phyloP scores from a whole-genome alignment of 768 basidiomycete genomes.

The Boletellus sp. region DNA sequence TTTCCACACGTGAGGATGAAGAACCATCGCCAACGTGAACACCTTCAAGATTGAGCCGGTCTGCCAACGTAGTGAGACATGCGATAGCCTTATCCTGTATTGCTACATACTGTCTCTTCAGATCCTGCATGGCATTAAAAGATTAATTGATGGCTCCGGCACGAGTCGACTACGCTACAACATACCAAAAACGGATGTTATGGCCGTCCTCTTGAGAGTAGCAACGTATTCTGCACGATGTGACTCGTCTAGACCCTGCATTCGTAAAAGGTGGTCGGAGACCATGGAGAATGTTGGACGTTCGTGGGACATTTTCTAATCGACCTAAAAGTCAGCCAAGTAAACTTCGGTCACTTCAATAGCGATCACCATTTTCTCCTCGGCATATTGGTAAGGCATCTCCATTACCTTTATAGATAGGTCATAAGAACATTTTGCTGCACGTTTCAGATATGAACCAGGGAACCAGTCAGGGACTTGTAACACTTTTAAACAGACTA shows the following conservation, averaged over 20 bases:
- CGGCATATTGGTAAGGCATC: slow-evolving; percentile 5
- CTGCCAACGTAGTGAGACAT: not conserved
- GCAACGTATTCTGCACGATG: not conserved
- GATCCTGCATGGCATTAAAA: not conserved
- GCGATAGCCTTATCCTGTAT: slow-evolving; percentile 1
- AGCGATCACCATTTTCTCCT: not conserved
- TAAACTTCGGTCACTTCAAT: not conserved
- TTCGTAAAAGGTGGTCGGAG: slow-evolving; percentile 2
- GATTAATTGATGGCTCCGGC: not conserved
- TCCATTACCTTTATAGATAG: not conserved
- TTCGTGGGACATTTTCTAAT: not conserved
- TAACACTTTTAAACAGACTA: slow-evolving; percentile 13
- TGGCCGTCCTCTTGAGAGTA: slow-evolving; percentile 1
- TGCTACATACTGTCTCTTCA: slow-evolving; percentile 1
- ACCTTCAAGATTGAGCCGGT: not conserved
- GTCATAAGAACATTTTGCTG: not conserved
- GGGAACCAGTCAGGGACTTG: slow-evolving; percentile 23
- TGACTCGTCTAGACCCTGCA: not conserved
- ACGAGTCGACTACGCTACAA: not conserved
- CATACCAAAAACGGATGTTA: slow-evolving; percentile 1
- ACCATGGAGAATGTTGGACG: slow-evolving; percentile 1
- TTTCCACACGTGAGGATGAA: not conserved
- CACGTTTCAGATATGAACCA: slow-evolving; percentile 2
- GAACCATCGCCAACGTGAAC: not conserved
- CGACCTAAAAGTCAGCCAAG: not conserved